phyloP scores from a whole-genome alignment of 768 basidiomycete genomes.

The Tulasnella sp. region DNA sequence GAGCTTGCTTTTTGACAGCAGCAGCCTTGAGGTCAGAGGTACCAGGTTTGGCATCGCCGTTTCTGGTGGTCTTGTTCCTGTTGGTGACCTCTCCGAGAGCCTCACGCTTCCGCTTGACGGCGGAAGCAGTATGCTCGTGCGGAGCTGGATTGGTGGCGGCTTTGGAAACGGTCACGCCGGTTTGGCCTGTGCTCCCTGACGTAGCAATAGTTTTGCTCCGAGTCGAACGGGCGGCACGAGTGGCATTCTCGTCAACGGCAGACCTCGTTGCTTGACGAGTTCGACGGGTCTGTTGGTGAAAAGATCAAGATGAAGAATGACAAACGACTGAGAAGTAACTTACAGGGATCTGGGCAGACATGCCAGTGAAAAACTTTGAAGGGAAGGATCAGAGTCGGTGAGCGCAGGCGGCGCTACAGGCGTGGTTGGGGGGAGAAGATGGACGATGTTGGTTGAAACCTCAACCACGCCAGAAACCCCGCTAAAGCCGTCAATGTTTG shows the following conservation, averaged over 20 bases:
- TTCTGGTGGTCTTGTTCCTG: constrained; percentile 31
- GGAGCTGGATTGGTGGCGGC: constrained; percentile 34
- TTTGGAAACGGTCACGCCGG: constrained; percentile 19
- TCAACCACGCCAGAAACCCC: background rate
- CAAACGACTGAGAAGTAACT: background rate
- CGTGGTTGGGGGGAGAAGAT: background rate
- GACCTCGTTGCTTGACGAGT: constrained; percentile 7
- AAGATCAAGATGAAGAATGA: background rate
- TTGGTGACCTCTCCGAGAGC: constrained; percentile 59
- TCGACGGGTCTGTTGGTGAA: background rate
- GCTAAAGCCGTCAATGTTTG: background rate
- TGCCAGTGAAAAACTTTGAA: background rate
- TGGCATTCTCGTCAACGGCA: constrained; percentile 10
- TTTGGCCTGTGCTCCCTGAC: background rate
- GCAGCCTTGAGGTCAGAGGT: constrained; percentile 24
- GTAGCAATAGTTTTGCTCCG: background rate
- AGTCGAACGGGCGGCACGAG: background rate
- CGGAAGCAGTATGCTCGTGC: constrained; percentile 32
- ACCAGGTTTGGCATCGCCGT: constrained; percentile 23
- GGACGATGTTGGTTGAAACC: background rate
- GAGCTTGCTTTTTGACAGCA: constrained; percentile 39
- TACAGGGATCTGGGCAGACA: constrained; percentile 11
- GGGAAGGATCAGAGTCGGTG: background rate
- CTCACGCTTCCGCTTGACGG: constrained; percentile 62
- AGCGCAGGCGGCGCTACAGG: background rate